phyloP scores from a whole-genome alignment of 805 yeast species.

The Candida ortonii region DNA sequence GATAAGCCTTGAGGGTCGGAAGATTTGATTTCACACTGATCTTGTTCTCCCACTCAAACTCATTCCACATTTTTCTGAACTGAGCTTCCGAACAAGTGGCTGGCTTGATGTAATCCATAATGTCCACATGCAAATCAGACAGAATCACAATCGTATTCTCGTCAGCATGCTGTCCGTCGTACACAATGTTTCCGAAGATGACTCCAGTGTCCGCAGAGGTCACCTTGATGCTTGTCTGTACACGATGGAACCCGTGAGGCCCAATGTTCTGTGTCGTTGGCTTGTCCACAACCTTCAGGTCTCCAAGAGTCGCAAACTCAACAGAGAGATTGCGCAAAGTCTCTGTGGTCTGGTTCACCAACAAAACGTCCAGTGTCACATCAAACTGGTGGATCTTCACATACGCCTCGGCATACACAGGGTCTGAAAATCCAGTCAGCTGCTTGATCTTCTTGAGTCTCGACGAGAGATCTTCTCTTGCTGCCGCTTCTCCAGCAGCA shows the following conservation, averaged over 20 bases:
- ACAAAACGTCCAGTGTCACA: conserved; percentile 86
- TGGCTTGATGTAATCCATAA: conserved; percentile 96
- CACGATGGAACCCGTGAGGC: conserved; percentile 94
- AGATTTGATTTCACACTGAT: conserved; percentile 77
- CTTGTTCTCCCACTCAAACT: conserved; percentile 99
- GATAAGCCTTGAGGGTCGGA: conserved; percentile 67
- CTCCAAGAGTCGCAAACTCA: conserved; percentile 95
- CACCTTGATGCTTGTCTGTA: conserved; percentile 87
- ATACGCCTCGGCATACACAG: conserved; percentile 96
- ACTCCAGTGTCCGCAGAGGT: conserved; percentile 98
- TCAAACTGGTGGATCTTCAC: conserved; percentile 96
- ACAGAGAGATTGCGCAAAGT: conserved; percentile 89
- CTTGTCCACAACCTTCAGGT: conserved; percentile 87
- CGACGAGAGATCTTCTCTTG: conserved; percentile 63
- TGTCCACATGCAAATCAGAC: conserved; percentile 92
- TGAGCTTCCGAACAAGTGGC: conserved; percentile 84
- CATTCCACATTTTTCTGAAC: conserved; percentile 98
- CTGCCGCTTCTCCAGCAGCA: conserved; percentile 50
- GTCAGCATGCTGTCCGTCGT: conserved; percentile 92
- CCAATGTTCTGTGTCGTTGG: conserved; percentile 89
- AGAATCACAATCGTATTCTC: conserved; percentile 87
- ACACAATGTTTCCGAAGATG: conserved; percentile 93
- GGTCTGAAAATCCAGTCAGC: conserved; percentile 97
- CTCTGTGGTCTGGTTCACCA: conserved; percentile 90
- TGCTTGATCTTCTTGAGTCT: conserved; percentile 86